phyloP scores from a whole-genome alignment of 176 grass and related monocot genomes.

The Triticum aestivum region DNA sequence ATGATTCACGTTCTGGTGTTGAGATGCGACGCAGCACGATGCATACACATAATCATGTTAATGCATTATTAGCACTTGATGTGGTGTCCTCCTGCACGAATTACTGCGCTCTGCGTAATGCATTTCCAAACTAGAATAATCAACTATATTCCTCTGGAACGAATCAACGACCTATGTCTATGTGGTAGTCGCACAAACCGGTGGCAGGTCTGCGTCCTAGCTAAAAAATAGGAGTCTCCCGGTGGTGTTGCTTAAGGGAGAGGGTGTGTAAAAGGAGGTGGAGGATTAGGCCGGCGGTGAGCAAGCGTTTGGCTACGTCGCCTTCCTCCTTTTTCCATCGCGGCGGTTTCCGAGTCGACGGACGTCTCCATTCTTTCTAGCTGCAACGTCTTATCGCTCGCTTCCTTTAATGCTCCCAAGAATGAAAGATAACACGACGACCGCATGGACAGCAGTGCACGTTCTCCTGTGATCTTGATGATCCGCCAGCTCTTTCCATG shows the following conservation, averaged over 20 bases:
- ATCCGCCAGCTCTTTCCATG: background rate
- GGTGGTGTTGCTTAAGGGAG: background rate
- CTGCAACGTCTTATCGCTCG: background rate
- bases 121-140: background rate
- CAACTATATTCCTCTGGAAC: background rate
- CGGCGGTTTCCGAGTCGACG: no score
- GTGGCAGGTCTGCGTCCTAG: conserved; percentile 2
- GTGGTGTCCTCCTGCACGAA: background rate
- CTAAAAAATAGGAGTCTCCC: background rate
- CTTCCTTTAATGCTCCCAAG: background rate
- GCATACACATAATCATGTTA: background rate
- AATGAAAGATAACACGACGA: no score
- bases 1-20: background rate
- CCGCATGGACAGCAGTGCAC: background rate
- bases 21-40: background rate
- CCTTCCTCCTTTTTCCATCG: background rate
- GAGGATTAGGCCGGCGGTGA: background rate
- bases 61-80: background rate
- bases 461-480: background rate
- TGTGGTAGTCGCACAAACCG: background rate
- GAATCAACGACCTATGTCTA: background rate
- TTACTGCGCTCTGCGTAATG: background rate
- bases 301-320: background rate
- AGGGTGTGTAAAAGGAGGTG: background rate
- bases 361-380: background rate